Conservation (phyloP, 352 stramenopile species). For the Globisporangium canariense region DNA sequence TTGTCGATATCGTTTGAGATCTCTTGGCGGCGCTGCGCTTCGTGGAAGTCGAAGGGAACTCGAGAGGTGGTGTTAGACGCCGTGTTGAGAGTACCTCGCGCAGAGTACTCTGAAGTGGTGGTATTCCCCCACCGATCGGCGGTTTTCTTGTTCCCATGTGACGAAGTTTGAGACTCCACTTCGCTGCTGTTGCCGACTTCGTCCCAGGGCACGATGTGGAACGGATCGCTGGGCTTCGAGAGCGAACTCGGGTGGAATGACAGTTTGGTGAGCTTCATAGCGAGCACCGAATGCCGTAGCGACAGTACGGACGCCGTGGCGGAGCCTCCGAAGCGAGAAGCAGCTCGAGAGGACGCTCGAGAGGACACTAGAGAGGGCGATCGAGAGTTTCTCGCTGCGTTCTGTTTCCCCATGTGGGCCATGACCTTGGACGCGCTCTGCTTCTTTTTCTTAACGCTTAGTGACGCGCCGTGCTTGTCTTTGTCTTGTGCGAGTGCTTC, state of each 20-base stretch:
- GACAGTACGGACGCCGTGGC: constrained; percentile 15
- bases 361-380: constrained; percentile 32
- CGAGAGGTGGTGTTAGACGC: constrained; percentile 15
- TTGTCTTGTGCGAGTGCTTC: constrained; percentile 1
- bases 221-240: constrained; percentile 6
- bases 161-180: background rate
- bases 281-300: constrained; percentile 21
- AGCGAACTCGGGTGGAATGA: constrained; percentile 14
- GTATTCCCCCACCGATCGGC: constrained; percentile 5
- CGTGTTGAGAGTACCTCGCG: constrained; percentile 8
- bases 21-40: constrained; percentile 36
- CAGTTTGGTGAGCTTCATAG: constrained; percentile 32
- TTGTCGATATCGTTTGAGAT: constrained; percentile 45
- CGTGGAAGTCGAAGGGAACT: constrained; percentile 28
- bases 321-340: constrained; percentile 28
- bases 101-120: background rate
- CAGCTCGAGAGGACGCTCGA: constrained; percentile 29
- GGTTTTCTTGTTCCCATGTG: background rate
- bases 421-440: constrained; percentile 14
- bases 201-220: constrained; percentile 15
- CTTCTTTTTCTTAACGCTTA: constrained; percentile 9
- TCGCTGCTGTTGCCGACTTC: constrained; percentile 7
- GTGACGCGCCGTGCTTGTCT: constrained; percentile 7
- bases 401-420: constrained; percentile 14
- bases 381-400: constrained; percentile 12